Evolutionary conservation across 129 eudicot species (phyloP).

Genomic region (Glebionis coronaria): DNA sequence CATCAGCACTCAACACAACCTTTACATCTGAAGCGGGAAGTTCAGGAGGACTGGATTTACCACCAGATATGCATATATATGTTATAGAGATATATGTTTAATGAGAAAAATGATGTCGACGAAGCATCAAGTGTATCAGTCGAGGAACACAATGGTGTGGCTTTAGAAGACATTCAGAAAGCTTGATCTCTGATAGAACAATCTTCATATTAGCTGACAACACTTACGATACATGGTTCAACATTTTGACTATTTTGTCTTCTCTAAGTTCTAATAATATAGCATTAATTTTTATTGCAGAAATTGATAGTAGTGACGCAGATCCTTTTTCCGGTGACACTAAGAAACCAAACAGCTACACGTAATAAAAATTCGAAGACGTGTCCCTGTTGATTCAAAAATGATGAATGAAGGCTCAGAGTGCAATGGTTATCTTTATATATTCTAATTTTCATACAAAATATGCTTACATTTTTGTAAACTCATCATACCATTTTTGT

Average conservation of each 20-base stretch:
- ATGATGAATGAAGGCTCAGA: slow-evolving; percentile 5
- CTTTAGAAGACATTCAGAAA: too few relatives aligned
- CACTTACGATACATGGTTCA: not conserved
- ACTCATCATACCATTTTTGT: not conserved
- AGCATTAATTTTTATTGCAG: not conserved
- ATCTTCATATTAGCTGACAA: too few relatives aligned
- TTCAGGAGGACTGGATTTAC: too few relatives aligned
- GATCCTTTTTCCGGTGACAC: slow-evolving; percentile 12
- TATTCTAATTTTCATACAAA: not conserved
- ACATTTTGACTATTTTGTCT: not conserved
- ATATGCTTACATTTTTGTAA: slow-evolving; percentile 5
- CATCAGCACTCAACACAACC: too few relatives aligned
- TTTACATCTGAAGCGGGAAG: too few relatives aligned
- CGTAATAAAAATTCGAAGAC: not conserved
- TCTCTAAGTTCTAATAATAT: not conserved
- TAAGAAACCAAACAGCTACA: not conserved
- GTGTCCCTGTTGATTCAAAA: not conserved
- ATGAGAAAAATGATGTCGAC: too few relatives aligned
- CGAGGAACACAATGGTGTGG: too few relatives aligned
- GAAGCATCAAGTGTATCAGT: too few relatives aligned
- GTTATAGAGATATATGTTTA: too few relatives aligned
- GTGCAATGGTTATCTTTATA: slow-evolving; percentile 11
- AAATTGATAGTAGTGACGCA: slow-evolving; percentile 1
- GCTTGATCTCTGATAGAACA: too few relatives aligned
- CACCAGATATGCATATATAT: too few relatives aligned